Evolutionary conservation across 1,139 yeast species (phyloP).

Genomic region (Trichomonascaceae sp.): DNA sequence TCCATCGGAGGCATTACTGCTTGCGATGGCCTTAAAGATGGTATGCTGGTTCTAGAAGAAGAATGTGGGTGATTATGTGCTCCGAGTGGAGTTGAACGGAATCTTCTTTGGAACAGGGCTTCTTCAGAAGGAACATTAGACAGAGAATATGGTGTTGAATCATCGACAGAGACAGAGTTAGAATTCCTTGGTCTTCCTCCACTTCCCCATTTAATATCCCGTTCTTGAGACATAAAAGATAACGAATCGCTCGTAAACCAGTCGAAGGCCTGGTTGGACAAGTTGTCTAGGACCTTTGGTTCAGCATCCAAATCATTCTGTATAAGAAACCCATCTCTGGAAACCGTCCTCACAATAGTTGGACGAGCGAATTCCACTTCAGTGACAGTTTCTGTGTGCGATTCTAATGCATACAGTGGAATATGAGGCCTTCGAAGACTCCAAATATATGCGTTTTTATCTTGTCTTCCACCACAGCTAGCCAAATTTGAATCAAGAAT

Average conservation of each 20-base stretch:
- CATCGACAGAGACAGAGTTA: not conserved
- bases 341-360: slow-evolving; percentile 45
- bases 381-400: slow-evolving; percentile 45
- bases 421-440: slow-evolving; percentile 66
- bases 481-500: slow-evolving; percentile 54
- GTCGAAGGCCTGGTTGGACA: slow-evolving; percentile 47
- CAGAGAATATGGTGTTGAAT: not conserved
- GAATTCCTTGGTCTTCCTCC: not conserved
- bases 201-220: slow-evolving; percentile 6
- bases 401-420: slow-evolving; percentile 60
- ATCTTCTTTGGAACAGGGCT: not conserved
- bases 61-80: not conserved
- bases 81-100: not conserved
- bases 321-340: slow-evolving; percentile 48
- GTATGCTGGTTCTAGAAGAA: not conserved
- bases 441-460: slow-evolving; percentile 68
- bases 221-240: slow-evolving; percentile 49
- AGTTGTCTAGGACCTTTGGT: slow-evolving; percentile 46
- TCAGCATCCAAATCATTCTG: slow-evolving; percentile 52
- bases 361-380: slow-evolving; percentile 48
- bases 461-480: slow-evolving; percentile 65
- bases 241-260: slow-evolving; percentile 55
- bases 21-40: not conserved
- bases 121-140: slow-evolving; percentile 1
- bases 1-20: slow-evolving; percentile 4